Evolutionary conservation across 2,329 filamentous ascomycete genomes (phyloP), one percentile per base, ranked within the genome.

Genomic region (Penicillium verrucosum): DNA sequence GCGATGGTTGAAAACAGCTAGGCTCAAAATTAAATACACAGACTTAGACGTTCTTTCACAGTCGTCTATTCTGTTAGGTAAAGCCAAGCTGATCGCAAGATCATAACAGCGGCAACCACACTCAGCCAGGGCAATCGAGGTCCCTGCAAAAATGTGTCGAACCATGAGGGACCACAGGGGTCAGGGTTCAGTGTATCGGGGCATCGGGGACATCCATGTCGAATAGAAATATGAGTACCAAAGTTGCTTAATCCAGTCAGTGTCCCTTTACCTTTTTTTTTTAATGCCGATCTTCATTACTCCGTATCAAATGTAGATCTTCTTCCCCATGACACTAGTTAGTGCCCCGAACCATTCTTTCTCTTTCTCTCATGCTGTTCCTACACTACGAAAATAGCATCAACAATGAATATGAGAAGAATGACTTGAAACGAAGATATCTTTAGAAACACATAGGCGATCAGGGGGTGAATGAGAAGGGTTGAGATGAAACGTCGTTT

Each of bases 371-470:
- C 11, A 11, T 52, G 18, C 14, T 42, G 12, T 25, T 16, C 36
- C 9, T 21, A 21, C 21, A 21, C 21, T 18, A 50, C 21, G 12
- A 58, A 41, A 50, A 58, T 55, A 45, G 51, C 34, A 57, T 30
- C 54, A 37, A 49, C 44, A 54, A 60, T 52, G 43, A 54, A 44
- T 14, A 25, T 8, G 23, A 9, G 37, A 40, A 53, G 21, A 55
- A 50, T 32, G 29, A 27, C 9, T 23, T 59, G 56, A 56, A 58
- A 61, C 46, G 41, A 47, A 10, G 42, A 51, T 61, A 63, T 61
- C 50, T 56, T 60, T 61, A 60, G 61, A 50, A 55, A 36, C 48
- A 43, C 21, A 23, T 12, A 11, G 49, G 47, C 6, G 12, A 59
- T 57, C 46, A 52, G 36, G 45, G 21, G 43, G n/a, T 38, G 45